These are phyloP conservation scores for Fusarium keratoplasticum DNA, from an alignment of 2,329 filamentous ascomycete genomes.

Conservation along the genomic window DNA sequence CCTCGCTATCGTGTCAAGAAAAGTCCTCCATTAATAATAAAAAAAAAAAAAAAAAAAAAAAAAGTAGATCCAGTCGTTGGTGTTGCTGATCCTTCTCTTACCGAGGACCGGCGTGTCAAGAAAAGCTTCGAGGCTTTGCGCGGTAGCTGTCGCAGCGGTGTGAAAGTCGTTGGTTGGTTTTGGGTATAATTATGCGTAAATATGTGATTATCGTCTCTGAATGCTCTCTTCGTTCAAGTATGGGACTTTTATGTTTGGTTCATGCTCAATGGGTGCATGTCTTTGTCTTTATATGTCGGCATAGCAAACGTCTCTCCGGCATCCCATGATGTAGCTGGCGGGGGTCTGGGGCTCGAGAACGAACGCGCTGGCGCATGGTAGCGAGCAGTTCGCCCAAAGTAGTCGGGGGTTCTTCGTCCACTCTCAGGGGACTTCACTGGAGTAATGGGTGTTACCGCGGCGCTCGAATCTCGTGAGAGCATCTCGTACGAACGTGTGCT, in stretches of 20 bases:
- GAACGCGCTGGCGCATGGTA: conserved; percentile 67
- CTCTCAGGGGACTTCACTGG: conserved; percentile 51
- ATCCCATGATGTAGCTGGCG: conserved; percentile 57
- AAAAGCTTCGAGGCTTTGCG: conserved; percentile 10
- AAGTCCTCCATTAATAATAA: conserved; percentile 10
- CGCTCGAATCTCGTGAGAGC: conserved; percentile 71
- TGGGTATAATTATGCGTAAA: conserved; percentile 23
- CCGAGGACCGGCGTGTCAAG: background rate
- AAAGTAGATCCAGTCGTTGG: conserved; percentile 30
- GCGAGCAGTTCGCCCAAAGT: conserved; percentile 65
- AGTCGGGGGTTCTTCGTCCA: conserved; percentile 64
- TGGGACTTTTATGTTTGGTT: conserved; percentile 61
- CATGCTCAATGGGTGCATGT: conserved; percentile 67
- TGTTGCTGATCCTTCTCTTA: conserved; percentile 1
- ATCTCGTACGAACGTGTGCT: conserved; percentile 83
- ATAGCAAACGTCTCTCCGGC: conserved; percentile 54
- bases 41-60: conserved; percentile 35
- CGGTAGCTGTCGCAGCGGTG: background rate
- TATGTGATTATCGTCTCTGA: conserved; percentile 15
- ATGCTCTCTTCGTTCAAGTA: conserved; percentile 10
- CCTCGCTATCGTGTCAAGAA: conserved; percentile 28
- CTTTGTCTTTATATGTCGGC: conserved; percentile 47
- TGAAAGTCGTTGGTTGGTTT: background rate
- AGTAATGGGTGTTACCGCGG: conserved; percentile 64
- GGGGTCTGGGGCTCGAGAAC: conserved; percentile 67